phyloP scores from a whole-genome alignment of 768 basidiomycete species.

The Thelephora ganbajun region DNA sequence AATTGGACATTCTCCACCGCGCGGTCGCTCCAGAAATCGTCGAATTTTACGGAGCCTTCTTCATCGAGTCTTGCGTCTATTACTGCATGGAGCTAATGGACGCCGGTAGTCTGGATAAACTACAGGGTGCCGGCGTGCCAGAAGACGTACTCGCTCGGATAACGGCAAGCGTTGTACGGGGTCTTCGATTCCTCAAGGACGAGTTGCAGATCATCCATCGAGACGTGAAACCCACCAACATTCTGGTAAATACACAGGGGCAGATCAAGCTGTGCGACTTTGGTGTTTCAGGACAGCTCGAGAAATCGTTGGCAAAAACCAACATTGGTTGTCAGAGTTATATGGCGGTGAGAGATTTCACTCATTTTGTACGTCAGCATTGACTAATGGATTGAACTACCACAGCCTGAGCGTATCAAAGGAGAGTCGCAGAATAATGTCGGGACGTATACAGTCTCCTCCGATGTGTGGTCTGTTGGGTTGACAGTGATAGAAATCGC shows the following conservation, averaged over 20 bases:
- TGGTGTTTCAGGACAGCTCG: conserved; percentile 96
- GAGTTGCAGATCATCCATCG: conserved; percentile 78
- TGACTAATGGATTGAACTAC: neutral
- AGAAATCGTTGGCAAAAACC: conserved; percentile 91
- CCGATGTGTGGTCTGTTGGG: conserved; percentile 96
- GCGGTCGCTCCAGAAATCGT: conserved; percentile 86
- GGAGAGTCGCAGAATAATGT: conserved; percentile 81
- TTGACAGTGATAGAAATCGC: conserved; percentile 89
- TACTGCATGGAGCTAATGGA: conserved; percentile 99
- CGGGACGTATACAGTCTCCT: conserved; percentile 89
- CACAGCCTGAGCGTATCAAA: conserved; percentile 87
- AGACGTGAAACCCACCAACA: conserved; percentile 93
- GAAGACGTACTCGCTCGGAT: conserved; percentile 80
- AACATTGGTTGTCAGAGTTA: conserved; percentile 98
- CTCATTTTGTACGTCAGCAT: neutral
- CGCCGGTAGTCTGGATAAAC: conserved; percentile 86
- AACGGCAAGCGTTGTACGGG: conserved; percentile 69
- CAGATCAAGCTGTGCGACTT: conserved; percentile 95
- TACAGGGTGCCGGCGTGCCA: conserved; percentile 35
- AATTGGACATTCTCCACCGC: conserved; percentile 94
- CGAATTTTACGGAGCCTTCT: conserved; percentile 98
- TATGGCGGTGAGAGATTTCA: conserved; percentile 68
- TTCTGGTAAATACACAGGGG: conserved; percentile 80
- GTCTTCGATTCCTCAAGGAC: conserved; percentile 92
- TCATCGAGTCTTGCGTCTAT: conserved; percentile 99